Conservation (phyloP, 2,329 filamentous ascomycete species). For the Ophiosphaerella herpotricha region DNA sequence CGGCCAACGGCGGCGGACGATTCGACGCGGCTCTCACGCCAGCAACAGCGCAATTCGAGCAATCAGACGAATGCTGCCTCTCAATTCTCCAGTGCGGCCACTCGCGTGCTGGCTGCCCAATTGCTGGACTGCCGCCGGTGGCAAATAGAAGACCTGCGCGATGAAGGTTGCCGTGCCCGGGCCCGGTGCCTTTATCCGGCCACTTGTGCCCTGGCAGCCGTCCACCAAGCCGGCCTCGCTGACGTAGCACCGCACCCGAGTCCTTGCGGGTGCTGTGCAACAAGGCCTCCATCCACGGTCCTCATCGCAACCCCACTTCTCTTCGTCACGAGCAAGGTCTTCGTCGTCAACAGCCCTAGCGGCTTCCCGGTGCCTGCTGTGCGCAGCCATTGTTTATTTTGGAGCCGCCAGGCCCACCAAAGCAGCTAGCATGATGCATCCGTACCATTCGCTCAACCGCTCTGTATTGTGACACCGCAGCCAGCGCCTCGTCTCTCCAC, state of each 20-base stretch:
- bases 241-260: constrained; percentile 27
- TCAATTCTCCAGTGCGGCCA: neutral
- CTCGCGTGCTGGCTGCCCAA: neutral
- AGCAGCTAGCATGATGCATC: neutral
- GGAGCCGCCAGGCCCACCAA: neutral
- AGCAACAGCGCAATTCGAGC: constrained; percentile 5
- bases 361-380: constrained; percentile 1
- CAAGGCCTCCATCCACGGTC: neutral
- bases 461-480: constrained; percentile 2
- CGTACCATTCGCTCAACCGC: neutral
- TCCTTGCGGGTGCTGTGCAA: constrained; percentile 8
- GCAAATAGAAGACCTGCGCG: neutral
- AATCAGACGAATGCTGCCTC: neutral
- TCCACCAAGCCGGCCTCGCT: constrained; percentile 27
- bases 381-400: constrained; percentile 8
- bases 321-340: neutral
- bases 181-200: constrained; percentile 5
- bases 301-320: constrained; percentile 4
- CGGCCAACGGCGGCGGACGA: constrained; percentile 6
- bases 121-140: neutral
- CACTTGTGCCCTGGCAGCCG: constrained; percentile 12
- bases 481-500: constrained; percentile 8
- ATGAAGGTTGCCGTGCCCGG: too few species aligned
- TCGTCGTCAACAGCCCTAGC: neutral
- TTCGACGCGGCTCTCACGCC: constrained; percentile 10